Percentiles rank a stretch among this genome's conserved stretches.
These are phyloP conservation scores for Plenodomus biglobosus DNA, from an alignment of 2,329 filamentous ascomycete species.

Conservation along the genomic window DNA sequence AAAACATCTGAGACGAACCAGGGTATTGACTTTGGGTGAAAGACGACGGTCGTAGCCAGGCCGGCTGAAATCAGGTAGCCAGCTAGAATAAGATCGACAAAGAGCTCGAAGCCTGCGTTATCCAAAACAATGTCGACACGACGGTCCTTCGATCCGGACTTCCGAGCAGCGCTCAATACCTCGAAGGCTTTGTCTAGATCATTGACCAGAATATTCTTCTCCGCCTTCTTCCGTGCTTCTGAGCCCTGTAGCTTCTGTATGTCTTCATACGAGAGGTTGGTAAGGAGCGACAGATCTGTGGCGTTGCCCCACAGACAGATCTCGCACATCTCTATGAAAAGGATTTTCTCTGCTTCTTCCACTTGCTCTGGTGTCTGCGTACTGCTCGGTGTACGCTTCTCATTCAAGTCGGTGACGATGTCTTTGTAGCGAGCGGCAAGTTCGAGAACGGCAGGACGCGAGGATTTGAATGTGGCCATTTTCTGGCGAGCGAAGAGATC, in stretches of 20 bases:
- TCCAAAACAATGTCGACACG: slow-evolving; percentile 93
- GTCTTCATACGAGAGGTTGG: slow-evolving; percentile 88
- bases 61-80: slow-evolving; percentile 84
- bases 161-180: slow-evolving; percentile 65
- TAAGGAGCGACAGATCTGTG: slow-evolving; percentile 88
- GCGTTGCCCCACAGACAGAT: slow-evolving; percentile 98
- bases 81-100: slow-evolving; percentile 88
- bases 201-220: slow-evolving; percentile 91
- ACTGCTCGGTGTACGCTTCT: slow-evolving; percentile 50
- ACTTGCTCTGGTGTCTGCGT: slow-evolving; percentile 54
- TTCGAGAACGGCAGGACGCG: slow-evolving; percentile 80
- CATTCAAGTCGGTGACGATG: slow-evolving; percentile 66
- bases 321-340: slow-evolving; percentile 93
- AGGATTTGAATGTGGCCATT: slow-evolving; percentile 87
- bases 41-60: slow-evolving; percentile 80
- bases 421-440: slow-evolving; percentile 77
- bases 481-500: slow-evolving; percentile 91
- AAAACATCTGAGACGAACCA: slow-evolving; percentile 98
- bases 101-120: slow-evolving; percentile 96
- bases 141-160: slow-evolving; percentile 64
- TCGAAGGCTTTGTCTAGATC: slow-evolving; percentile 75
- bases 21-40: slow-evolving; percentile 92
- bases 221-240: slow-evolving; percentile 78
- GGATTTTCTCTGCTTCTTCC: slow-evolving; percentile 69
- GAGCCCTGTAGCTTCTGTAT: slow-evolving; percentile 95